Percentiles rank a stretch among this genome's conserved stretches.
phyloP scores from a whole-genome alignment of 192 early-diverging fungal genomes.

The Dimargaris xerosporica region DNA sequence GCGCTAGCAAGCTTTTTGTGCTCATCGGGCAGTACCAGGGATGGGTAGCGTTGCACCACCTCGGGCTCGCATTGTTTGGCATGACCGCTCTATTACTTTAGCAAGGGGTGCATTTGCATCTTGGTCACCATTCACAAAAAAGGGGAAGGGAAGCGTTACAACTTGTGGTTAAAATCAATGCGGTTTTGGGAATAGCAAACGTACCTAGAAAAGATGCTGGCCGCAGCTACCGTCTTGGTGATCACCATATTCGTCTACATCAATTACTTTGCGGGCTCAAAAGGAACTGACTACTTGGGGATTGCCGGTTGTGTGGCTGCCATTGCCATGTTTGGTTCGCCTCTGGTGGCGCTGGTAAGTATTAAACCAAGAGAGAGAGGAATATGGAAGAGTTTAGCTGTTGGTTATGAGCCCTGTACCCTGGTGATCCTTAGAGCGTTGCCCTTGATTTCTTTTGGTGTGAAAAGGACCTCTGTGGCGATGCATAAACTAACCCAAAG shows the following conservation, averaged over 20 bases:
- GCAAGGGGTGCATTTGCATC: not conserved
- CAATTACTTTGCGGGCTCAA: not conserved
- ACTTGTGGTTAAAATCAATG: not conserved
- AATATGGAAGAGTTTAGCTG: not conserved
- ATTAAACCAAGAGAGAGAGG: too few relatives aligned
- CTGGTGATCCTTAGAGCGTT: not conserved
- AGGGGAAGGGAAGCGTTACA: not conserved
- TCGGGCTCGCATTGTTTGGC: not conserved
- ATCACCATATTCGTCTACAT: not conserved
- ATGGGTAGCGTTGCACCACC: not conserved
- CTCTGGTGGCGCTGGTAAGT: not conserved
- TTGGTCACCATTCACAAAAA: not conserved
- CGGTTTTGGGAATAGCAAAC: not conserved
- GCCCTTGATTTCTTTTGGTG: not conserved
- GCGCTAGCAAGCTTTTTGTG: not conserved
- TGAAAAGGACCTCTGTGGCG: not conserved
- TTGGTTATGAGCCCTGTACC: not conserved
- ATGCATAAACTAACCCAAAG: not conserved
- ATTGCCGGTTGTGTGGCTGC: not conserved
- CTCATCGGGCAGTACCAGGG: not conserved
- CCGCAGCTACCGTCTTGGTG: not conserved
- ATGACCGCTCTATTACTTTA: not conserved
- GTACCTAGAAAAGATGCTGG: not conserved
- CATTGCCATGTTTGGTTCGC: not conserved
- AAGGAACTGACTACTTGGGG: not conserved